Percentiles rank a stretch among this genome's conserved stretches.
Conservation (phyloP, 2,329 filamentous ascomycete genomes). For the Colletotrichum ledebouriae region DNA sequence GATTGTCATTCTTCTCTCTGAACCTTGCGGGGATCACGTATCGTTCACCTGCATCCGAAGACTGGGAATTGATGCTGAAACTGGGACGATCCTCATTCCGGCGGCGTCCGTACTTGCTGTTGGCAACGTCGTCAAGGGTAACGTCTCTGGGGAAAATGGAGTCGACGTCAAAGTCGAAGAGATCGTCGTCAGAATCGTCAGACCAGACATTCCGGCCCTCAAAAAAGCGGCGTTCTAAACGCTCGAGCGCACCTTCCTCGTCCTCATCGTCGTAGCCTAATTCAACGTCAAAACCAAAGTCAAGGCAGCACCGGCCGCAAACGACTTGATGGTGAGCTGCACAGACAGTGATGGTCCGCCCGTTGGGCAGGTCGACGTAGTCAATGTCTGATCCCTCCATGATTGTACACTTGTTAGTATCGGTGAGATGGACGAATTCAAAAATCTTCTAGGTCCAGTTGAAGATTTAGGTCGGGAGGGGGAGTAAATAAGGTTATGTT, state of each 20-base stretch:
- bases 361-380: constrained; percentile 19
- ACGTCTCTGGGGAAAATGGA: constrained; percentile 53
- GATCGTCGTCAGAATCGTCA: neutral
- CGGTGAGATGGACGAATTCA: neutral
- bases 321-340: constrained; percentile 5
- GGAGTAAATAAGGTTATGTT: too few relatives aligned
- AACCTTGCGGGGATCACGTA: constrained; percentile 51
- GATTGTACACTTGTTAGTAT: neutral
- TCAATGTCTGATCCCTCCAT: constrained; percentile 11
- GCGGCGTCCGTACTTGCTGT: constrained; percentile 51
- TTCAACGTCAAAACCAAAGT: constrained; percentile 17
- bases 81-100: neutral
- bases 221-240: neutral
- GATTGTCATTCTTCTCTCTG: constrained; percentile 32
- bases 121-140: constrained; percentile 52
- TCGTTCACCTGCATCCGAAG: too few relatives aligned
- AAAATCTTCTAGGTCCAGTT: fast-evolving
- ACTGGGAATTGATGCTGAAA: too few relatives aligned
- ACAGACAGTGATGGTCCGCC: constrained; percentile 24
- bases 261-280: neutral
- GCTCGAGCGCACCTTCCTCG: neutral
- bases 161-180: constrained; percentile 45
- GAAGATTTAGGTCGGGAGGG: too few relatives aligned
- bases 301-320: constrained; percentile 29
- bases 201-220: neutral